phyloP scores from a whole-genome alignment of 2,329 filamentous ascomycete species.

The Botrytis aclada region DNA sequence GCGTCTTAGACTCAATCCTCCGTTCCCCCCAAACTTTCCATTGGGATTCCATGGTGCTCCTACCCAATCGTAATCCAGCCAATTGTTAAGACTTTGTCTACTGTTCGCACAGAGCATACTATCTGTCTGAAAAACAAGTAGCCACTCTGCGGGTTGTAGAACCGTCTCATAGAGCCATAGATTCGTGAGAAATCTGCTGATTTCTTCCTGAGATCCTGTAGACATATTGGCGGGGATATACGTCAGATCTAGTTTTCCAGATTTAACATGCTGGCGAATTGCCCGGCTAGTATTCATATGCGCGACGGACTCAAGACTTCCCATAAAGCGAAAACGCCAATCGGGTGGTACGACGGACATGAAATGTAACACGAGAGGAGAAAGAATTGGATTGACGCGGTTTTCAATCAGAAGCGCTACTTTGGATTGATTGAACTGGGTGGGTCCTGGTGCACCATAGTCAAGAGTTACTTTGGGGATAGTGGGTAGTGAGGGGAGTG shows the following conservation, averaged over 20 bases:
- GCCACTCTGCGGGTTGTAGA: constrained; percentile 48
- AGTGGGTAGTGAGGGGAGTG: constrained; percentile 19
- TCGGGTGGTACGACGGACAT: constrained; percentile 53
- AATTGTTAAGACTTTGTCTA: constrained; percentile 23
- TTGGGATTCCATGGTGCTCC: constrained; percentile 37
- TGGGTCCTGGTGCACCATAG: constrained; percentile 6
- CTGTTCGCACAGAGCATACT: constrained; percentile 52
- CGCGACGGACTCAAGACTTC: constrained; percentile 45
- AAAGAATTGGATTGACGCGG: constrained; percentile 47
- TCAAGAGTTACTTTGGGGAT: constrained; percentile 23
- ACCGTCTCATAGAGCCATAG: constrained; percentile 50
- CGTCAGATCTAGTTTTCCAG: constrained; percentile 48
- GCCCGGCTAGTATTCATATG: constrained; percentile 46
- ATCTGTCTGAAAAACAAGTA: constrained; percentile 55
- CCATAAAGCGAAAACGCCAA: constrained; percentile 55
- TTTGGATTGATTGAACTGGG: constrained; percentile 25
- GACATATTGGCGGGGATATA: constrained; percentile 52
- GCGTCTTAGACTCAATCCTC: constrained; percentile 46
- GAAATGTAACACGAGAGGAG: constrained; percentile 52
- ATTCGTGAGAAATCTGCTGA: constrained; percentile 50
- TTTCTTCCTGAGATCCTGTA: constrained; percentile 48
- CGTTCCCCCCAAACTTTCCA: constrained; percentile 37
- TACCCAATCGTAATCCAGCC: constrained; percentile 37
- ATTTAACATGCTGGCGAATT: constrained; percentile 39
- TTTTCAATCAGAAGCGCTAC: constrained; percentile 54